phyloP scores from a whole-genome alignment of 164 flowering plant genomes.

The Macadamia tetraphylla region DNA sequence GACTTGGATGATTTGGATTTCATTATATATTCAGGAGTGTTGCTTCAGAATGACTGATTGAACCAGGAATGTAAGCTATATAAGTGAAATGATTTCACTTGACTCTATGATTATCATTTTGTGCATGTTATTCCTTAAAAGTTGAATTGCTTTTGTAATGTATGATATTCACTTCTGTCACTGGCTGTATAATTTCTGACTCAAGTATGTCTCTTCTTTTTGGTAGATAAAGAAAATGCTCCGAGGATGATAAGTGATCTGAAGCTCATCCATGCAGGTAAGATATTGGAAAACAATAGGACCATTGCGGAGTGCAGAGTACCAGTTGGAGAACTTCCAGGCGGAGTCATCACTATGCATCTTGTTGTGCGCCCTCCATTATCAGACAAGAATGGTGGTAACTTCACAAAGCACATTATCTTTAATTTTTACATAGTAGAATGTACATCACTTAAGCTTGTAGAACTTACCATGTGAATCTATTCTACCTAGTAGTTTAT shows the following conservation, averaged over 20 bases:
- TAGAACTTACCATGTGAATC: neutral
- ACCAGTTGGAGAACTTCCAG: slow-evolving; percentile 52
- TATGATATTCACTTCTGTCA: neutral
- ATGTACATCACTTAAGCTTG: neutral
- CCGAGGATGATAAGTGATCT: slow-evolving; percentile 62
- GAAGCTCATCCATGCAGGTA: slow-evolving; percentile 58
- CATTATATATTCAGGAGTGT: neutral
- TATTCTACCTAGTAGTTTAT: neutral
- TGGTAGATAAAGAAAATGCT: slow-evolving; percentile 41
- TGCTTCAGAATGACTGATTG: neutral
- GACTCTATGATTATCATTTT: neutral
- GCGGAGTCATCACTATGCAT: slow-evolving; percentile 58
- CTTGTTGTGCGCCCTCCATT: slow-evolving; percentile 66
- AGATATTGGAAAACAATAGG: slow-evolving; percentile 61
- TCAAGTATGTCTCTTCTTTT: neutral
- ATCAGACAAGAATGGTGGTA: slow-evolving; percentile 61
- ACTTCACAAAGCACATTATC: neutral
- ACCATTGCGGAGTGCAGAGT: slow-evolving; percentile 61
- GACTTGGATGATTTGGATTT: neutral
- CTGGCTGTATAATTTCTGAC: neutral
- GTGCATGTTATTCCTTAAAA: too few relatives aligned
- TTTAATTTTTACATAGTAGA: neutral
- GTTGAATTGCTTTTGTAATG: neutral
- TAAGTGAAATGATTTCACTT: neutral
- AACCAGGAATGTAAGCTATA: neutral